A percentile compares a stretch with the other conserved stretches of the same genome.
Conservation (phyloP, 495 filamentous ascomycete genomes). For the Venustampulla echinocandica region DNA sequence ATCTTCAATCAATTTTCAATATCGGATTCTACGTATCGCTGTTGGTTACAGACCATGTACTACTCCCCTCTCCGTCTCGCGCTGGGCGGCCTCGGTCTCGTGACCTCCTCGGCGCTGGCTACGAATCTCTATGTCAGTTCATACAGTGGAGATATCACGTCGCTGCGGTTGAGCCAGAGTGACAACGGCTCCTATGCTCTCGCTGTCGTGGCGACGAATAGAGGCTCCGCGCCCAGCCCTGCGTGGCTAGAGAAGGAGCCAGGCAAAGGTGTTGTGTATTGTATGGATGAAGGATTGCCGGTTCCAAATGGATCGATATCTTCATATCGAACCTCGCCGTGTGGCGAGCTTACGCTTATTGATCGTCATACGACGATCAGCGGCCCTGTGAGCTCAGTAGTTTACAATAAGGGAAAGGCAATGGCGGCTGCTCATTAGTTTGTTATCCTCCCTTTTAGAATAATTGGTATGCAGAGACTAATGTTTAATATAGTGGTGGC, state of each 20-base stretch:
- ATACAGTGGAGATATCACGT: conserved; percentile 50
- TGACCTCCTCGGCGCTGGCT: no score
- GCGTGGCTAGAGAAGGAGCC: conserved; percentile 50
- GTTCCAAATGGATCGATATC: conserved; percentile 34
- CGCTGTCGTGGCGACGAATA: conserved; percentile 30
- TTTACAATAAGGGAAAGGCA: conserved; percentile 31
- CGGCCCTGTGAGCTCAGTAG: conserved; percentile 38
- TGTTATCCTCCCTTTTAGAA: conserved; percentile 11
- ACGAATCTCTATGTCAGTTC: conserved; percentile 50
- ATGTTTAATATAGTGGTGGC: conserved; percentile 10
- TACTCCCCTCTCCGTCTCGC: no score
- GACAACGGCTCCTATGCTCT: conserved; percentile 24
- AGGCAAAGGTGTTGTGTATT: conserved; percentile 44
- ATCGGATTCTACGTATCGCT: no score
- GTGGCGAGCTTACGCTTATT: conserved; percentile 30
- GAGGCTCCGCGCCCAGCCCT: conserved; percentile 45
- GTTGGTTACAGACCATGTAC: no score
- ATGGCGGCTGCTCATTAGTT: conserved; percentile 44
- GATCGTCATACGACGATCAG: conserved; percentile 25
- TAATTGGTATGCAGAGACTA: conserved; percentile 4
- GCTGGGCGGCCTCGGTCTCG: no score
- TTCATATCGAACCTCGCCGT: conserved; percentile 28
- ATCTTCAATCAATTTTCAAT: no score
- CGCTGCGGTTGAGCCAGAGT: conserved; percentile 35
- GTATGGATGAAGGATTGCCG: conserved; percentile 46